Conservation (phyloP, 140 eudicot genomes). For the Ambrosia hybrid region DNA sequence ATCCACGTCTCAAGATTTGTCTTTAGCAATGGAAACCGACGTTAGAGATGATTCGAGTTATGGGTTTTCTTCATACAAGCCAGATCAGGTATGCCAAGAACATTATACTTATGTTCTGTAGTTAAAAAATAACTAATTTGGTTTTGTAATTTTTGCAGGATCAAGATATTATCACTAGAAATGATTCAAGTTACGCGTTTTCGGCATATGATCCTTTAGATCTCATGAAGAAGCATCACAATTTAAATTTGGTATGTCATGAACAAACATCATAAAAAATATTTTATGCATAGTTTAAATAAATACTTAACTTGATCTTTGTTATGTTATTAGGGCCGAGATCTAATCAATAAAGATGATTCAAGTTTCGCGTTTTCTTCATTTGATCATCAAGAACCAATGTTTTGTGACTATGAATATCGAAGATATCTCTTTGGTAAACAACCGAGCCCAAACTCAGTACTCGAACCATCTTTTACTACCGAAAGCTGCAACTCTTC, state of each 20-base stretch:
- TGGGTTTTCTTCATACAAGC: conserved; percentile 29
- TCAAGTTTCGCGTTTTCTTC: conserved; percentile 36
- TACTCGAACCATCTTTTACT: conserved; percentile 63
- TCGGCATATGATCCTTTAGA: conserved; percentile 38
- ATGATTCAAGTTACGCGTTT: conserved; percentile 32
- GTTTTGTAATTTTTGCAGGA: conserved; percentile 4
- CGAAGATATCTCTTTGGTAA: conserved; percentile 37
- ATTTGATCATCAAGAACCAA: conserved; percentile 34
- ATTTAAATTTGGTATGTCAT: conserved; percentile 41
- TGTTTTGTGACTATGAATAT: conserved; percentile 29
- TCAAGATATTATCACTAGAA: conserved; percentile 15
- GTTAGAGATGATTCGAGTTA: conserved; percentile 21
- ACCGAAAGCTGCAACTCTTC: conserved; percentile 77
- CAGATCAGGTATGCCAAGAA: conserved; percentile 30
- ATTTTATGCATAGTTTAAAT: background rate
- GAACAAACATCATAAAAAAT: background rate
- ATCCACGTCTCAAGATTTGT: conserved; percentile 41
- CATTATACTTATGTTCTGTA: background rate
- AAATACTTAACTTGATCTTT: background rate
- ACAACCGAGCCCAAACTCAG: conserved; percentile 75
- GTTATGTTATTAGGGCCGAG: conserved; percentile 21
- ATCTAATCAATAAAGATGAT: conserved; percentile 25
- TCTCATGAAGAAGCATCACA: conserved; percentile 35
- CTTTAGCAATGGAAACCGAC: conserved; percentile 28
- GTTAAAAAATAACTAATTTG: conserved; percentile 12